Evolutionary conservation across 306 rosid species (phyloP).

Genomic region (Benincasa hispida): DNA sequence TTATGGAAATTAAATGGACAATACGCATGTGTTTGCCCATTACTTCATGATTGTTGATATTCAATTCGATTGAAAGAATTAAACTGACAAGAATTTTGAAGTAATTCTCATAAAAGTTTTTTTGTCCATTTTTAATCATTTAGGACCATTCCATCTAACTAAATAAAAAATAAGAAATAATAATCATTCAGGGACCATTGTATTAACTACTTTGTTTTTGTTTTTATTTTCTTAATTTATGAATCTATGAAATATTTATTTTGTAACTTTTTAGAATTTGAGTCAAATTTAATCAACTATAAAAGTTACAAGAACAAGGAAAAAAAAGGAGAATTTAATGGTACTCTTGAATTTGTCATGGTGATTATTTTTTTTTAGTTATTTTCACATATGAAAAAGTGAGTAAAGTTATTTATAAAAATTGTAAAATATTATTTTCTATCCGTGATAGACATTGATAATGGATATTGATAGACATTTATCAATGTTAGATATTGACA

Average conservation of each 20-base stretch:
- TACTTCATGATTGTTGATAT: background rate
- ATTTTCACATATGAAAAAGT: too few relatives aligned
- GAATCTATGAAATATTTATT: background rate
- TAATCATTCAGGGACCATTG: background rate
- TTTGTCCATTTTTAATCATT: background rate
- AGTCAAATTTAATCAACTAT: too few relatives aligned
- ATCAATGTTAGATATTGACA: too few relatives aligned
- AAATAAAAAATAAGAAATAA: background rate
- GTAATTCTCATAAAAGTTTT: background rate
- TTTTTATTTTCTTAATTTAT: background rate
- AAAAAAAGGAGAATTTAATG: background rate
- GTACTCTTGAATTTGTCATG: background rate
- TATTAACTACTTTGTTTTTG: background rate
- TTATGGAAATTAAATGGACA: background rate
- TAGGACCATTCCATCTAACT: background rate
- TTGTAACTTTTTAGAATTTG: too few relatives aligned
- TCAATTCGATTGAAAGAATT: slow-evolving; percentile 2
- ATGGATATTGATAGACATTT: too few relatives aligned
- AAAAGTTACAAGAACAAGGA: too few relatives aligned
- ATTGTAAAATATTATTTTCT: too few relatives aligned
- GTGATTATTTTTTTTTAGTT: too few relatives aligned
- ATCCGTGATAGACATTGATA: too few relatives aligned
- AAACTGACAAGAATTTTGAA: background rate
- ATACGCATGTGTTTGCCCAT: slow-evolving; percentile 4
- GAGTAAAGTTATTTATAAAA: too few relatives aligned